Evolutionary conservation across 306 rosid species (phyloP), one percentile per base, ranked within the genome.

Genomic region (Cucurbita argyrosperma): DNA sequence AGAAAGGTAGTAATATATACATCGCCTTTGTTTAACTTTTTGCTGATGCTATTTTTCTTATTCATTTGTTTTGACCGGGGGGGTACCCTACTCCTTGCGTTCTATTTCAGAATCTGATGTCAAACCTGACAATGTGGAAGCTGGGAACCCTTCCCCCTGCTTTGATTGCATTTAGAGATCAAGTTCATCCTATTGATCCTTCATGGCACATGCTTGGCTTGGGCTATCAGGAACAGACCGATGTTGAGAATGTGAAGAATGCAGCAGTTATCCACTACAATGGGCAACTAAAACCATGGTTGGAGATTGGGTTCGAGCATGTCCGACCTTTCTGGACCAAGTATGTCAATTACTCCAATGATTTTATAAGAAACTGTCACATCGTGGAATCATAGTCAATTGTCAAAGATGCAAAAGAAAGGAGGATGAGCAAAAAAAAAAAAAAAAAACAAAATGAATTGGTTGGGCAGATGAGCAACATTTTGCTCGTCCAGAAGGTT

Each of bases 201-300:
- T 82, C 86, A 35, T 95, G 99, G 99, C 97, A 95, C 82, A 61
- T 95, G 96, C 97, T 95, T 69, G 99, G 99, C 57, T 87, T 95
- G 89, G 99, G 99, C 61, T 95, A 95, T 86, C 99, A 95, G 83
- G 90, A 81, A 79, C 86, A 78, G 69, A 95, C 99, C 14, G 57
- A 71, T 54, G 30, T 95, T 9, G 97, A 89, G 76, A 77, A 51
- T 9, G 87, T 91, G 76, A 83, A 84, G 74, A 82, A 45, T 55
- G 99, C 97, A 76, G 99, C 99, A 43, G 99, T 95, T 58, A 95
- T 95, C 79, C 99, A 95, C 85, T 95, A 85, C 82, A 95, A 95
- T 78, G 99, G 99, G 76, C 99, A 95, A 80, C 90, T 95, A 47
- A 95, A 95, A 83, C 99, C 99, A 3, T 95, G 99, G 99, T 78